Percentiles rank a stretch among this genome's conserved stretches.
Evolutionary conservation across 148 eudicot genomes (phyloP).

Genomic region (Amaranthus palmeri): DNA sequence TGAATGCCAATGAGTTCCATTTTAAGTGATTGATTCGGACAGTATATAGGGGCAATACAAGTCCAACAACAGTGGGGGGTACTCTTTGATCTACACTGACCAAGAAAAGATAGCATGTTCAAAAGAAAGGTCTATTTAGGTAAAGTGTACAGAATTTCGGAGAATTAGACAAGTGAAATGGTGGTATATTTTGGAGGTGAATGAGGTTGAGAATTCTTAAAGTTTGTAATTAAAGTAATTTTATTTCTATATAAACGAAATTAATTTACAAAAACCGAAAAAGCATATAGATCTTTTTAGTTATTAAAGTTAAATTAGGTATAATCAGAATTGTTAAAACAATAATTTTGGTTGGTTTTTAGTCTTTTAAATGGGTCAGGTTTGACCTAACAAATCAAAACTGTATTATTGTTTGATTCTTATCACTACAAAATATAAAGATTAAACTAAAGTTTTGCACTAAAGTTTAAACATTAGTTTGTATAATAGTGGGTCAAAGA

Average conservation of each 20-base stretch:
- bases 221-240: slow-evolving; percentile 6
- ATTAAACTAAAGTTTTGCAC: too few species aligned
- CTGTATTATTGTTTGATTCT: too few species aligned
- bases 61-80: background rate
- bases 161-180: background rate
- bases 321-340: too few species aligned
- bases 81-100: background rate
- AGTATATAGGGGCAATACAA: background rate
- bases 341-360: too few species aligned
- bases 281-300: too few species aligned
- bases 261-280: background rate
- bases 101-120: background rate
- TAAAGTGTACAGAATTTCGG: background rate
- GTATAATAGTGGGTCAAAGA: too few species aligned
- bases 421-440: too few species aligned
- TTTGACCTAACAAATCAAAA: too few species aligned
- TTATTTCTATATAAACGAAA: slow-evolving; percentile 4
- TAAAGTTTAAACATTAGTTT: too few species aligned
- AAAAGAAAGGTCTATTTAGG: background rate
- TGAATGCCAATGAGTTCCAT: slow-evolving; percentile 7
- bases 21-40: background rate
- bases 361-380: too few species aligned
- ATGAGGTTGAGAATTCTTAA: slow-evolving; percentile 15
- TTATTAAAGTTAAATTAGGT: too few species aligned
- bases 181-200: slow-evolving; percentile 9